Conservation (phyloP, 305 asterid genomes). For the Fraxinus xanthoxyloides region DNA sequence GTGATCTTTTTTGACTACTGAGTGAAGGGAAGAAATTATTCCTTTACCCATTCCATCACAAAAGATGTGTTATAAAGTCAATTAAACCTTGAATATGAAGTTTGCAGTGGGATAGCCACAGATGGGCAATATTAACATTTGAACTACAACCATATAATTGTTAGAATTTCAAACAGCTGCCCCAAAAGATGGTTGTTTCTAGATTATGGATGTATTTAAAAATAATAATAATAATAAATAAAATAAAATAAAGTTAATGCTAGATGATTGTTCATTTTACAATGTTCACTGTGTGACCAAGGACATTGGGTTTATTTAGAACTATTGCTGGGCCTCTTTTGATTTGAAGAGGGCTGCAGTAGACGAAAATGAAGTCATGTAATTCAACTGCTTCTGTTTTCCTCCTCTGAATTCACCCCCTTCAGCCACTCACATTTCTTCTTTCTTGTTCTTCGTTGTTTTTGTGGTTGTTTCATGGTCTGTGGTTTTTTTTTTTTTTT, state of each 20-base stretch:
- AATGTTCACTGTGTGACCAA: background rate
- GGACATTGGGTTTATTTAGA: background rate
- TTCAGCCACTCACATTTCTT: background rate
- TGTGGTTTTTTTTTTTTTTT: background rate
- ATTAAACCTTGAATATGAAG: background rate
- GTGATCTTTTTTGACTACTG: background rate
- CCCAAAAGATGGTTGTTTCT: background rate
- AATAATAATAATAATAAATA: no score
- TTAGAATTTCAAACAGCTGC: background rate
- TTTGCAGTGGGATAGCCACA: background rate
- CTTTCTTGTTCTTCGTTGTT: background rate
- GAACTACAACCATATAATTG: background rate
- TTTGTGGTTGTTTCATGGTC: slow-evolving; percentile 1
- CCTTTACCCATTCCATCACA: background rate
- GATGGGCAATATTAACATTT: background rate
- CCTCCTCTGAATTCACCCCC: background rate
- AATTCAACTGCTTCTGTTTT: background rate
- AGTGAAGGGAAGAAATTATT: background rate
- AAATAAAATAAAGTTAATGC: background rate
- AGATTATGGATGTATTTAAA: background rate
- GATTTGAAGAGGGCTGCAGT: background rate
- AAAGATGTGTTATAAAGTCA: background rate
- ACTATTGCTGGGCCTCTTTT: background rate
- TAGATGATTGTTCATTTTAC: background rate
- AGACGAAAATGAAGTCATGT: background rate